A percentile compares a stretch with the other conserved stretches of the same genome.
Evolutionary conservation across 495 filamentous ascomycete genomes (phyloP).

Genomic region (Xylaria scruposa): DNA sequence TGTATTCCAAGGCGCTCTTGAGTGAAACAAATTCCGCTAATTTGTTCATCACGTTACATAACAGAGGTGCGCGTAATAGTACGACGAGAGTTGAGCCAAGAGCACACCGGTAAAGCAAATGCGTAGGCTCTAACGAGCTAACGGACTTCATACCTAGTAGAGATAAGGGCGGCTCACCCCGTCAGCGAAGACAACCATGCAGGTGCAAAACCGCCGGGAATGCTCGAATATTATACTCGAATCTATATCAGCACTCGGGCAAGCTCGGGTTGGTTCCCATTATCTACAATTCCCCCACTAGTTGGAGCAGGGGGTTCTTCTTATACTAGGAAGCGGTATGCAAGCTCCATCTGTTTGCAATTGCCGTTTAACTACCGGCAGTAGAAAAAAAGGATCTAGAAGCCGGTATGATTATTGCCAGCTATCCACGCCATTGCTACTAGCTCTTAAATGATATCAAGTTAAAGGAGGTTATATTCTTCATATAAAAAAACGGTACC

Average conservation of each 20-base stretch:
- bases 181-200: background rate
- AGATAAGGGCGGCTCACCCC: background rate
- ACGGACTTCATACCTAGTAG: slow-evolving; percentile 1
- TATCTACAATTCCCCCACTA: background rate
- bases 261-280: slow-evolving; percentile 6
- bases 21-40: background rate
- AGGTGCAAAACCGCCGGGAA: background rate
- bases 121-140: background rate
- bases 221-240: background rate
- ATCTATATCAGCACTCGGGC: background rate
- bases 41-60: background rate
- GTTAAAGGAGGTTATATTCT: background rate
- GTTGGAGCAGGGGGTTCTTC: background rate
- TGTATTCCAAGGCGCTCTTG: background rate
- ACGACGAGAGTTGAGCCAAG: background rate
- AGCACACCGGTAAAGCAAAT: background rate
- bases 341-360: background rate
- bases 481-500: too few species aligned
- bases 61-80: background rate
- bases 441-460: background rate
- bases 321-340: background rate
- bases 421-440: background rate
- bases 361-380: background rate
- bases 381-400: background rate
- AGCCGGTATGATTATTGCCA: background rate